phyloP scores from a whole-genome alignment of 2,329 filamentous ascomycete species.

The Graphilbum sp. region DNA sequence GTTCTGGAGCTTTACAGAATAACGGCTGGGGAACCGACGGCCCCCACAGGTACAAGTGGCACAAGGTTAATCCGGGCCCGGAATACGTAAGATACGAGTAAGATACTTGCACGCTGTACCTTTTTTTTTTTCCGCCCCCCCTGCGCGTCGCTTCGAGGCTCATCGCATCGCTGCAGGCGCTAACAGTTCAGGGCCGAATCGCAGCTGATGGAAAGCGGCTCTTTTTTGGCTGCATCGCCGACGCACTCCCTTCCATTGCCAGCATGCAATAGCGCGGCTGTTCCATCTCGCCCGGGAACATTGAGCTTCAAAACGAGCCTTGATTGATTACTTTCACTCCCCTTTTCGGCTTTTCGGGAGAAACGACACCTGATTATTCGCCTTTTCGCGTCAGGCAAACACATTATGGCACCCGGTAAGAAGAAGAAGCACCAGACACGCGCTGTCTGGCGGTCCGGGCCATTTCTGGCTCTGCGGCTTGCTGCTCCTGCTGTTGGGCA shows the following conservation, averaged over 20 bases:
- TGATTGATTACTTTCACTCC: too few relatives aligned
- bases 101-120: too few relatives aligned
- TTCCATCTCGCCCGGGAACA: neutral
- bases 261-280: neutral
- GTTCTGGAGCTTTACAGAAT: neutral
- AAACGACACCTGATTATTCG: too few relatives aligned
- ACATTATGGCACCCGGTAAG: constrained; percentile 9
- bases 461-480: neutral
- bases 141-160: too few relatives aligned
- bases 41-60: too few relatives aligned
- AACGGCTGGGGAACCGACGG: too few relatives aligned
- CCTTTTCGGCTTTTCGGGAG: too few relatives aligned
- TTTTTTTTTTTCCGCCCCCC: too few relatives aligned
- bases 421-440: neutral
- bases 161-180: too few relatives aligned
- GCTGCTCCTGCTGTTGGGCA: neutral
- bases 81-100: too few relatives aligned
- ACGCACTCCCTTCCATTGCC: neutral
- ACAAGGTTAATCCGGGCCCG: neutral
- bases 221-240: neutral
- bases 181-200: neutral
- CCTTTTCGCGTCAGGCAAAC: too few relatives aligned
- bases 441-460: neutral
- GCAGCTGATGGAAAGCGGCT: neutral
- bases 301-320: too few relatives aligned